A percentile compares a stretch with the other conserved stretches of the same genome.
phyloP scores from a whole-genome alignment of 2,329 filamentous ascomycete species.

The Lachnellula occidentalis region DNA sequence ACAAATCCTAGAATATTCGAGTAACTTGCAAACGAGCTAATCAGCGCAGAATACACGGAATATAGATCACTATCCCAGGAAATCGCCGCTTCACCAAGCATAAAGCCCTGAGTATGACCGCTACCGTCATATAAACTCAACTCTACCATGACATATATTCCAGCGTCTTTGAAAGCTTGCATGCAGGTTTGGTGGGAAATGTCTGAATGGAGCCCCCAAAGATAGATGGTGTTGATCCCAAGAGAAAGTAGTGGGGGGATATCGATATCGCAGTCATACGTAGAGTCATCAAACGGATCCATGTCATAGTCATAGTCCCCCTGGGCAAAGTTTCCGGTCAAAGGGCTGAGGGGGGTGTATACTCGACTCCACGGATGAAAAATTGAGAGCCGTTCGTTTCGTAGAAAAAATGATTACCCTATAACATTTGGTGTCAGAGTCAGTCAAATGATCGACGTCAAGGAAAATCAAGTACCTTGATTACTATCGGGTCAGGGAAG shows the following conservation, averaged over 20 bases:
- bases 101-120: neutral
- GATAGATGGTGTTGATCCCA: slow-evolving; percentile 63
- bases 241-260: slow-evolving; percentile 59
- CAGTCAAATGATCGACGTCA: neutral
- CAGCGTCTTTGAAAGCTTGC: slow-evolving; percentile 59
- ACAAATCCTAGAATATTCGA: slow-evolving; percentile 60
- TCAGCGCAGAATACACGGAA: slow-evolving; percentile 42
- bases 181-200: slow-evolving; percentile 63
- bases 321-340: slow-evolving; percentile 7
- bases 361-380: slow-evolving; percentile 56
- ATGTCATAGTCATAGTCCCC: slow-evolving; percentile 57
- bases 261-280: slow-evolving; percentile 52
- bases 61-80: slow-evolving; percentile 70
- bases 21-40: slow-evolving; percentile 61
- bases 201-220: slow-evolving; percentile 66
- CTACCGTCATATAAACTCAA: slow-evolving; percentile 34
- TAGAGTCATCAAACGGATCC: slow-evolving; percentile 54
- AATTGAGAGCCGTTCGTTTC: slow-evolving; percentile 59
- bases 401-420: slow-evolving; percentile 15
- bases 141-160: slow-evolving; percentile 79
- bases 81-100: slow-evolving; percentile 35
- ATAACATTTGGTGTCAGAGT: too few relatives aligned
- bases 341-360: slow-evolving; percentile 55
- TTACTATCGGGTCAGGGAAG: neutral
- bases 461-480: neutral